A percentile compares a stretch with the other conserved stretches of the same genome.
These are phyloP conservation scores for Saccharomyces hybrid DNA, from an alignment of 1,139 yeast species.

Conservation along the genomic window DNA sequence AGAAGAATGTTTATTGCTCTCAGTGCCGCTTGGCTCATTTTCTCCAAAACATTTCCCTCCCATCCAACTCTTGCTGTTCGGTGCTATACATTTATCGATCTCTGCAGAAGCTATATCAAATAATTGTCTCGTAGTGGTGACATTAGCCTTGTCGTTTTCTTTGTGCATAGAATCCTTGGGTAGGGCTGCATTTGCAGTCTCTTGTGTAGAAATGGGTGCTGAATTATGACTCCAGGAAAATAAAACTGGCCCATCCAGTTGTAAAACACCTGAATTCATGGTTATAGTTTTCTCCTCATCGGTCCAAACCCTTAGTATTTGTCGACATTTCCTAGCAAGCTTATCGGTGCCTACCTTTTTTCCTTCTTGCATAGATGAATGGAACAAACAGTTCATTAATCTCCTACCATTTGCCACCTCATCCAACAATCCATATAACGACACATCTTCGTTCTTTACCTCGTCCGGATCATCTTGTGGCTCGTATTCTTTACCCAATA, in stretches of 20 bases:
- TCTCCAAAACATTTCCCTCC: not conserved
- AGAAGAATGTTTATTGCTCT: slow-evolving; percentile 3
- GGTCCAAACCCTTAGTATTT: slow-evolving; percentile 17
- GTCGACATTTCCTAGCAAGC: slow-evolving; percentile 6
- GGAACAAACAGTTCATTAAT: slow-evolving; percentile 16
- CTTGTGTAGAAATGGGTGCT: slow-evolving; percentile 1
- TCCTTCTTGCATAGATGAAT: slow-evolving; percentile 3
- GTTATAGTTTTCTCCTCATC: slow-evolving; percentile 16
- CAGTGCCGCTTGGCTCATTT: slow-evolving; percentile 3
- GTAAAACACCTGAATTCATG: slow-evolving; percentile 9
- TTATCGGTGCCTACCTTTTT: not conserved
- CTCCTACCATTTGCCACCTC: slow-evolving; percentile 18
- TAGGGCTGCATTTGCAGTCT: not conserved
- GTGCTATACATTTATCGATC: slow-evolving; percentile 5
- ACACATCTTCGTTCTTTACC: slow-evolving; percentile 1
- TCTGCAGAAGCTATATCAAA: slow-evolving; percentile 11
- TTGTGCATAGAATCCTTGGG: not conserved
- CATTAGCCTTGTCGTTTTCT: not conserved
- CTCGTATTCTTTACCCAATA: not conserved
- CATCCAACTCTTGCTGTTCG: not conserved
- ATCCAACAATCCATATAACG: slow-evolving; percentile 22
- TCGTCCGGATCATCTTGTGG: not conserved
- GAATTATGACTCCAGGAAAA: slow-evolving; percentile 24
- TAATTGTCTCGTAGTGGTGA: slow-evolving; percentile 17
- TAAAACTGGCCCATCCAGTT: slow-evolving; percentile 19